Conservation (phyloP, 2,329 filamentous ascomycete species). For the Alternaria brassicae region DNA sequence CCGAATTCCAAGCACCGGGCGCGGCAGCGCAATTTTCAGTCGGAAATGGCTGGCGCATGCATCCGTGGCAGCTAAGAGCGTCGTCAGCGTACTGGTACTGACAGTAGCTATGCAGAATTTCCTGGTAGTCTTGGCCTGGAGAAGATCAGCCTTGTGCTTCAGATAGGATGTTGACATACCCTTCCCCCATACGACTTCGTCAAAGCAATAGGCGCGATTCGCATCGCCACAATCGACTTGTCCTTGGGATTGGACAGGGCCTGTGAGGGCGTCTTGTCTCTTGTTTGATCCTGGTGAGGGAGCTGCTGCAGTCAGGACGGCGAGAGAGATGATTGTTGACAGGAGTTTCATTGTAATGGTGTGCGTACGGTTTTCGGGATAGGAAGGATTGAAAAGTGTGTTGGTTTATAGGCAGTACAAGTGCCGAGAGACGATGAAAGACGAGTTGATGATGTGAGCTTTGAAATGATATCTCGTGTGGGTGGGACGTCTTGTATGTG, state of each 20-base stretch:
- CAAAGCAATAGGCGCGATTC: slow-evolving; percentile 21
- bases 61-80: slow-evolving; percentile 25
- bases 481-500: background rate
- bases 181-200: slow-evolving; percentile 17
- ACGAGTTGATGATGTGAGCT: background rate
- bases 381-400: background rate
- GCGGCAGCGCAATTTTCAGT: slow-evolving; percentile 21
- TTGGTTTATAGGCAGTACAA: background rate
- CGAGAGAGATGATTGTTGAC: background rate
- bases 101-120: slow-evolving; percentile 27
- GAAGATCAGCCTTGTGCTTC: background rate
- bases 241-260: background rate
- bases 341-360: slow-evolving; percentile 11
- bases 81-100: slow-evolving; percentile 22
- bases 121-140: slow-evolving; percentile 22
- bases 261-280: background rate
- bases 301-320: background rate
- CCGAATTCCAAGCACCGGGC: slow-evolving; percentile 20
- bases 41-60: slow-evolving; percentile 18
- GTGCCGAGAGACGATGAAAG: too few relatives aligned
- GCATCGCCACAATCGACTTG: slow-evolving; percentile 11
- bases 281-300: slow-evolving; percentile 6
- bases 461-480: background rate
- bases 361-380: background rate
- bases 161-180: slow-evolving; percentile 7